These are phyloP conservation scores for Trichoderma lentiforme DNA, from an alignment of 2,329 filamentous ascomycete genomes.

Conservation along the genomic window DNA sequence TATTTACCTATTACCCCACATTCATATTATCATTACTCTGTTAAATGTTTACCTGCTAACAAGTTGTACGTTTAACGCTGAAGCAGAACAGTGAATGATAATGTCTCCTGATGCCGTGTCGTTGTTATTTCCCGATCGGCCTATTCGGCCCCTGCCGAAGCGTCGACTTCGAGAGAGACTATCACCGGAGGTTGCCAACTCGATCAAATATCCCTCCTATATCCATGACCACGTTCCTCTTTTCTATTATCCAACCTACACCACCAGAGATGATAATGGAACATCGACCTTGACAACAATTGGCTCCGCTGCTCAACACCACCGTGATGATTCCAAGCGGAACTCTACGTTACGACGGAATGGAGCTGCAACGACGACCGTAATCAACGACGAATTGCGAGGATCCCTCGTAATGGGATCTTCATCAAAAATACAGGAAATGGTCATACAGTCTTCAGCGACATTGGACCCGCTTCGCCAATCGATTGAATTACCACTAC, in stretches of 20 bases:
- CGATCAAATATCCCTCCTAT: slow-evolving; percentile 77
- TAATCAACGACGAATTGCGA: slow-evolving; percentile 48
- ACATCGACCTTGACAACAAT: neutral
- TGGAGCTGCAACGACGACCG: slow-evolving; percentile 51
- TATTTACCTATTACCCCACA: slow-evolving; percentile 7
- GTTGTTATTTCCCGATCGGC: slow-evolving; percentile 79
- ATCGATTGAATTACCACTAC: slow-evolving; percentile 50
- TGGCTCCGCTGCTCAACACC: slow-evolving; percentile 18
- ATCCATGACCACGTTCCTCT: slow-evolving; percentile 69
- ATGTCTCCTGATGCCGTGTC: slow-evolving; percentile 76
- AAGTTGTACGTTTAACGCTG: neutral
- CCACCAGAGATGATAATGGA: slow-evolving; percentile 46
- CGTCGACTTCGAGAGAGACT: slow-evolving; percentile 83
- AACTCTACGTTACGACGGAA: slow-evolving; percentile 23
- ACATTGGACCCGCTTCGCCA: slow-evolving; percentile 43
- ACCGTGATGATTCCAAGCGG: slow-evolving; percentile 24
- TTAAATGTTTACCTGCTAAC: neutral
- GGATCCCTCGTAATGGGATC: slow-evolving; percentile 44
- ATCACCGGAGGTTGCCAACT: slow-evolving; percentile 77
- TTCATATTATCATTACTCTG: neutral
- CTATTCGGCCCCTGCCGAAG: slow-evolving; percentile 89
- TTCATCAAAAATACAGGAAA: slow-evolving; percentile 44
- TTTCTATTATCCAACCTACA: slow-evolving; percentile 61
- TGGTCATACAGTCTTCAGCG: slow-evolving; percentile 41
- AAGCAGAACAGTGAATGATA: slow-evolving; percentile 1